Conservation (phyloP, 805 yeast species). For the Pichia cabralensis region DNA sequence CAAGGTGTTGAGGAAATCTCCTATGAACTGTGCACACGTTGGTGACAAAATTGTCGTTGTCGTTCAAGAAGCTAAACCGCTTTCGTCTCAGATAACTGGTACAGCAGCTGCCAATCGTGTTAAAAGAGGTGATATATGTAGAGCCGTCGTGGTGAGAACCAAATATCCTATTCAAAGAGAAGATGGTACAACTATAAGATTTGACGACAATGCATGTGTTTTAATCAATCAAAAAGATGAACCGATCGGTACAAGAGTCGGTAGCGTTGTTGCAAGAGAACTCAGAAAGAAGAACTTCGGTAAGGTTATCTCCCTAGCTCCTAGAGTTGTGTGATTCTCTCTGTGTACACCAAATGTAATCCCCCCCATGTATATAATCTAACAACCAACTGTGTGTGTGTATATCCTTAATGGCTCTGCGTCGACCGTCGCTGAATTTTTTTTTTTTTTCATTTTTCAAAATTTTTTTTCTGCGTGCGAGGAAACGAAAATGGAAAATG, state of each 20-base stretch:
- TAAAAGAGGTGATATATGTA: slow-evolving; percentile 89
- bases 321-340: slow-evolving; percentile 53
- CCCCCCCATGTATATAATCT: too few species aligned
- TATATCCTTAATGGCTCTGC: too few species aligned
- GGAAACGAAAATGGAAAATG: too few species aligned
- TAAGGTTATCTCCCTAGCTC: slow-evolving; percentile 86
- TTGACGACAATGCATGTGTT: slow-evolving; percentile 97
- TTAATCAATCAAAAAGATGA: slow-evolving; percentile 82
- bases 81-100: slow-evolving; percentile 59
- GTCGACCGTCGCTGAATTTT: too few species aligned
- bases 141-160: slow-evolving; percentile 92
- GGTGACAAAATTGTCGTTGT: slow-evolving; percentile 95
- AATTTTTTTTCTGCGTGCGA: too few species aligned
- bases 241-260: slow-evolving; percentile 89
- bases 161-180: slow-evolving; percentile 59
- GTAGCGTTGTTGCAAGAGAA: slow-evolving; percentile 86
- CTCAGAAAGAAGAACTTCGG: slow-evolving; percentile 71
- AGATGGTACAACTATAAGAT: slow-evolving; percentile 79
- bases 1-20: slow-evolving; percentile 85
- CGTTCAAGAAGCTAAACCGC: slow-evolving; percentile 80
- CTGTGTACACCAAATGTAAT: too few species aligned
- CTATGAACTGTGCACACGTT: slow-evolving; percentile 69
- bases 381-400: too few species aligned
- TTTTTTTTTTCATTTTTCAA: too few species aligned
- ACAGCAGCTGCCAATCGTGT: slow-evolving; percentile 70